Percentiles rank a stretch among this genome's conserved stretches.
These are phyloP conservation scores for Torrubiella hemipterigena DNA, from an alignment of 2,329 filamentous ascomycete genomes.

Conservation along the genomic window DNA sequence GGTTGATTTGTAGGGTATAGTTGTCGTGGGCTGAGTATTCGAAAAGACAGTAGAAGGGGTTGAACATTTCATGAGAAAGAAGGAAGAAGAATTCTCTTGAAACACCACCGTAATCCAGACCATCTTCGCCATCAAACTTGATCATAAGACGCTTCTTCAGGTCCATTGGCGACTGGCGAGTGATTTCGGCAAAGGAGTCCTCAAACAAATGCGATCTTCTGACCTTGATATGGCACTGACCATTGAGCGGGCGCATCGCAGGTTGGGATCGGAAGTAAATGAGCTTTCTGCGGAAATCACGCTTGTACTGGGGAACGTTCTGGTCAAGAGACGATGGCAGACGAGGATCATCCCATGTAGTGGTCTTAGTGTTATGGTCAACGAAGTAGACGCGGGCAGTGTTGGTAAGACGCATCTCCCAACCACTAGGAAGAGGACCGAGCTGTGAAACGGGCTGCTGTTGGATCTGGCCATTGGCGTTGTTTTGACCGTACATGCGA, in stretches of 20 bases:
- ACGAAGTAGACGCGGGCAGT: slow-evolving; percentile 98
- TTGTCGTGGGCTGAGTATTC: slow-evolving; percentile 99
- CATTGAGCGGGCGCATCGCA: slow-evolving; percentile 85
- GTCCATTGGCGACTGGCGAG: slow-evolving; percentile 88
- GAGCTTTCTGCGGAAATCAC: slow-evolving; percentile 92
- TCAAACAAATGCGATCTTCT: slow-evolving; percentile 95
- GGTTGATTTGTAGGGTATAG: slow-evolving; percentile 99
- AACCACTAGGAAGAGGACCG: slow-evolving; percentile 87
- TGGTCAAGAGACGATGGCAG: slow-evolving; percentile 93
- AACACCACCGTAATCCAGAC: slow-evolving; percentile 92
- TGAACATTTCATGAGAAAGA: slow-evolving; percentile 99
- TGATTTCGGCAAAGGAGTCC: slow-evolving; percentile 97
- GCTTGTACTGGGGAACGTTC: slow-evolving; percentile 98
- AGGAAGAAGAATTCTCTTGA: slow-evolving; percentile 99
- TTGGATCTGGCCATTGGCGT: slow-evolving; percentile 76
- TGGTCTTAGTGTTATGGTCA: slow-evolving; percentile 98
- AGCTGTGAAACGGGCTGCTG: slow-evolving; percentile 96
- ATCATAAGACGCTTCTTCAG: slow-evolving; percentile 99
- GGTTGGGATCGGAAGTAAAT: slow-evolving; percentile 99
- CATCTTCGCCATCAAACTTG: slow-evolving; percentile 98
- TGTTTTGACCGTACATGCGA: slow-evolving; percentile 85
- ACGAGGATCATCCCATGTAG: slow-evolving; percentile 95
- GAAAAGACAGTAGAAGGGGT: slow-evolving; percentile 98
- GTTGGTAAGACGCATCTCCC: slow-evolving; percentile 99
- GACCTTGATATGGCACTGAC: slow-evolving; percentile 97